phyloP scores from a whole-genome alignment of 257 asterid species.

The Thymus quinquecostatus region DNA sequence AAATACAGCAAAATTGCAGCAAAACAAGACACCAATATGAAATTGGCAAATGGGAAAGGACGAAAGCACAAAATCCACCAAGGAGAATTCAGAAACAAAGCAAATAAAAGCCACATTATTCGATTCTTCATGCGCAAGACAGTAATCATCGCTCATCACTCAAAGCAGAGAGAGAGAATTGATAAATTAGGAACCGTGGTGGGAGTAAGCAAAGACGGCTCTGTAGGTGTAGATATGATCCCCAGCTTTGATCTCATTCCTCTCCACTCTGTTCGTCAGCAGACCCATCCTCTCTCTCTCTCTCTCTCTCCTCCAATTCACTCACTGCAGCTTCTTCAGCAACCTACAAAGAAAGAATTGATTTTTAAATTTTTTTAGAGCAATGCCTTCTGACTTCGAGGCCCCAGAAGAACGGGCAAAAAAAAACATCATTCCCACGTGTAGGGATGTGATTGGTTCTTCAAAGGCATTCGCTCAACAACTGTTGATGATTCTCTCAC shows the following conservation, averaged over 20 bases:
- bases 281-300: constrained; percentile 55
- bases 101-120: constrained; percentile 12
- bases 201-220: constrained; percentile 78
- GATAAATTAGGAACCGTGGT: constrained; percentile 53
- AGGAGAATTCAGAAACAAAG: not conserved
- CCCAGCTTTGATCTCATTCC: constrained; percentile 63
- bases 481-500: not conserved
- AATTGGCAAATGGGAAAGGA: not conserved
- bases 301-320: not conserved
- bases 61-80: constrained; percentile 19
- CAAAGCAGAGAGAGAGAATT: not conserved
- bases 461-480: constrained; percentile 34
- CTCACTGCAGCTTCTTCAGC: constrained; percentile 15
- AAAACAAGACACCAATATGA: not conserved
- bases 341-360: not conserved
- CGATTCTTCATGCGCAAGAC: too few species aligned
- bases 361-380: not conserved
- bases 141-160: not conserved
- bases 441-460: constrained; percentile 32
- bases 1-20: not conserved
- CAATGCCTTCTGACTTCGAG: constrained; percentile 2
- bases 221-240: constrained; percentile 86
- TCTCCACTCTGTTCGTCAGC: constrained; percentile 70
- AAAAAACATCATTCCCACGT: constrained; percentile 16
- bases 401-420: constrained; percentile 6